Evolutionary conservation across 1,284 basidiomycete species (phyloP), one percentile per base, ranked within the genome.

Genomic region (Marasmius oreades): DNA sequence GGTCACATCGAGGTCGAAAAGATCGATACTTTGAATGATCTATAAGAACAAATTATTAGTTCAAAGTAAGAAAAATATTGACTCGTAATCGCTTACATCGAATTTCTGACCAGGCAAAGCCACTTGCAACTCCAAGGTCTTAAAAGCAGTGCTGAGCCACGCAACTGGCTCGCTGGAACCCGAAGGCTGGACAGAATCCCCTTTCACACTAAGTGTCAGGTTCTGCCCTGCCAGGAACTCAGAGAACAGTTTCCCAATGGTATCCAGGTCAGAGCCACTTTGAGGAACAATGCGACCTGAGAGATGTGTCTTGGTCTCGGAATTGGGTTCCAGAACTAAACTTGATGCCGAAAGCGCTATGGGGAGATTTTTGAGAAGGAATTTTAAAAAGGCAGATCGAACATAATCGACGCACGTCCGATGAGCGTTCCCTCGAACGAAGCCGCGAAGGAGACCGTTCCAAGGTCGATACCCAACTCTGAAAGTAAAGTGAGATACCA

Each of bases 381-480:
- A 34, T 2, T 37, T 14, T 22, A 43, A 42, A 24, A 23, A 36
- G 51, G 28, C 23, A 57, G 20, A 18, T 20, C 11, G 18, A 14
- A 37, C 28, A 31, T 31, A 31, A 31, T 31, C 43, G 11, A 68
- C 85, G 74, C 65, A 85, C 82, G 82, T 53, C 86, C 82, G 58
- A 86, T 70, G 24, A 75, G 63, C 12, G 70, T 75, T 50, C 75
- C 74, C 52, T 82, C 70, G 66, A 84, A 90, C 70, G 79, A 82
- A 8, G 80, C 74, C 56, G 82, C 74, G 74, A 92, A 91, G 16
- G 76, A 79, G 45, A 86, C 85, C 3, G 79, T 83, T 36, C 88
- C 90, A 37, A 92, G 74, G 63, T 88, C 78, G 60, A 92, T 88
- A 34, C 89, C 88, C 37, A 92, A 70, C 62, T 90, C 84, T 79